Percentiles rank a stretch among this genome's conserved stretches.
These are phyloP conservation scores for Vitis hybrid DNA, from an alignment of 177 flowering plant species.

Conservation along the genomic window DNA sequence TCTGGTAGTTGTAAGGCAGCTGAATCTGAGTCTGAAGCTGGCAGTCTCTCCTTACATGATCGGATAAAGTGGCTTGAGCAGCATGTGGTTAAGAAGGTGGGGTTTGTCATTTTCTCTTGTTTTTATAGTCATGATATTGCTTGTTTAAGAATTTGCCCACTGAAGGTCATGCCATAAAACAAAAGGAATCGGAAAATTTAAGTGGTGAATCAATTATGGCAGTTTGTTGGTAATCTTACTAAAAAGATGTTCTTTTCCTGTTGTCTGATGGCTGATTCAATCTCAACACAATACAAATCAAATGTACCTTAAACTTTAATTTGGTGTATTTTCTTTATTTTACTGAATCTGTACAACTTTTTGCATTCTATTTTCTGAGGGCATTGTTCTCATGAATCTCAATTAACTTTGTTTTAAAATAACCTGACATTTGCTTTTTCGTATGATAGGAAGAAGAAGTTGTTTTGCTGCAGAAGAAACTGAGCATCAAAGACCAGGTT, in stretches of 20 bases:
- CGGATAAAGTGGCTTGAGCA: constrained; percentile 42
- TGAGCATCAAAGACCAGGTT: constrained; percentile 34
- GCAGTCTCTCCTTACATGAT: constrained; percentile 39
- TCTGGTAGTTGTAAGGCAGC: constrained; percentile 39
- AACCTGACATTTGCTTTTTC: constrained; percentile 5
- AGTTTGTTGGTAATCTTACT: too few relatives aligned
- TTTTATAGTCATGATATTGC: background rate
- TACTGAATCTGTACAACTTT: background rate
- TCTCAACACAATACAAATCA: too few relatives aligned
- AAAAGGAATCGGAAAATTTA: too few relatives aligned
- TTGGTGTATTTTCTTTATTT: background rate
- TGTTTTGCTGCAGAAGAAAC: constrained; percentile 41
- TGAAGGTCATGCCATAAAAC: background rate
- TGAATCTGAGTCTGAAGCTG: constrained; percentile 49
- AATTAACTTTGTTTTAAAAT: too few relatives aligned
- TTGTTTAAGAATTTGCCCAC: background rate
- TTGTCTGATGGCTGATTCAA: too few relatives aligned
- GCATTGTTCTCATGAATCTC: background rate
- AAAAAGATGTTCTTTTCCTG: too few relatives aligned
- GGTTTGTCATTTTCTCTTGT: constrained; percentile 1
- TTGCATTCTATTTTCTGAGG: background rate
- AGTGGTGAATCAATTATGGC: too few relatives aligned
- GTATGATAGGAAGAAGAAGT: constrained; percentile 48
- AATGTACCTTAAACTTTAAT: background rate
- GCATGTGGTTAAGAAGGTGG: constrained; percentile 58